These are phyloP conservation scores for Mesotaenium endlicherianum DNA, from an alignment of 139 green algal genomes.

Conservation along the genomic window DNA sequence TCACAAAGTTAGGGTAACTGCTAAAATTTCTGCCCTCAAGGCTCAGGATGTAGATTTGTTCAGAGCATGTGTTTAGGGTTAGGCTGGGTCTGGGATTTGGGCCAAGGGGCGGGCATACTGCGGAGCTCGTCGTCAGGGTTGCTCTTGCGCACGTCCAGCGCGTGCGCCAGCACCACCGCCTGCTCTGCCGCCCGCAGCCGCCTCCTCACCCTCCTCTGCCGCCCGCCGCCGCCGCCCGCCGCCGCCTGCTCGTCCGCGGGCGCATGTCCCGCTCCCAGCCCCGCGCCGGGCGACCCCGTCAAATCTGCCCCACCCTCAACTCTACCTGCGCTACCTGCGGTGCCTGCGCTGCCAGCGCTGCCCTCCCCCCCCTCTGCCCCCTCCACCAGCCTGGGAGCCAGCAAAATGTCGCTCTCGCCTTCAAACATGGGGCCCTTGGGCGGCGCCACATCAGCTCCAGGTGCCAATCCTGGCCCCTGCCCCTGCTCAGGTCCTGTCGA, in stretches of 20 bases:
- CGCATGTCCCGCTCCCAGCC: too few relatives aligned
- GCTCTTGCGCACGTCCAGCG: background rate
- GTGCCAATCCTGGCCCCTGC: background rate
- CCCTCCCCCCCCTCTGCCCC: background rate
- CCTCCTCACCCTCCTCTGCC: background rate
- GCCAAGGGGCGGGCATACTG: background rate
- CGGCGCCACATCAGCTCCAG: background rate
- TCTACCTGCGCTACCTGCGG: background rate
- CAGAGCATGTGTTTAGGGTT: too few relatives aligned
- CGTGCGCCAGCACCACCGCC: background rate
- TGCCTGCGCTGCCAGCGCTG: too few relatives aligned
- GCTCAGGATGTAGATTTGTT: too few relatives aligned
- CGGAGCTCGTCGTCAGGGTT: constrained; percentile 12
- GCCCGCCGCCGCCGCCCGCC: too few relatives aligned
- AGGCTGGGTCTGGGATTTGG: too few relatives aligned
- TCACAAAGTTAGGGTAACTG: too few relatives aligned
- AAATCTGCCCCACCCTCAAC: background rate
- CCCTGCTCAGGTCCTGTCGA: background rate
- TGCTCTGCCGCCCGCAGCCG: background rate
- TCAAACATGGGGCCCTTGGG: background rate
- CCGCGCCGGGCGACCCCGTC: too few relatives aligned
- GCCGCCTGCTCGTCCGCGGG: too few relatives aligned
- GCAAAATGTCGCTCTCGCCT: constrained; percentile 18
- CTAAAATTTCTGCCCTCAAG: too few relatives aligned
- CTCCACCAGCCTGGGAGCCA: background rate